Conservation (phyloP, 495 filamentous ascomycete genomes). For the Darksidea phi region DNA sequence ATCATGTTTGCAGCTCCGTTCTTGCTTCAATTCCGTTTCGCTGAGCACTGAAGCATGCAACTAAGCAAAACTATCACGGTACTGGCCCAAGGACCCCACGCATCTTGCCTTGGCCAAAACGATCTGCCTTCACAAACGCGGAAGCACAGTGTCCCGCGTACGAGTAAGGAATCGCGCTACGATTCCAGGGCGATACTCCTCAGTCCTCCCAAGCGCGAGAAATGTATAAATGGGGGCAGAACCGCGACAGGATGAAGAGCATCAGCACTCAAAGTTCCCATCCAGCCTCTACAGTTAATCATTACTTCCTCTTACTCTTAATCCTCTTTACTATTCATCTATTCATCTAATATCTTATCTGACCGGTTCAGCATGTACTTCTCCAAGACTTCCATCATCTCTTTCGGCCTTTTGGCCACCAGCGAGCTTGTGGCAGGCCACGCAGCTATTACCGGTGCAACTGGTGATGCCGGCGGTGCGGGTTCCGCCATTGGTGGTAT, state of each 20-base stretch:
- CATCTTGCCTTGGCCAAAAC: slow-evolving; percentile 26
- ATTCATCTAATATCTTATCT: slow-evolving; percentile 10
- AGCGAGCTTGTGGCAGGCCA: slow-evolving; percentile 47
- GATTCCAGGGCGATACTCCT: not conserved
- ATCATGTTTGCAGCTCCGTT: slow-evolving; percentile 5
- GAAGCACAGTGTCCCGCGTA: not conserved
- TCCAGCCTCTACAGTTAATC: slow-evolving; percentile 27
- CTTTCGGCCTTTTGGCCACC: slow-evolving; percentile 32
- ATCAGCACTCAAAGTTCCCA: slow-evolving; percentile 28
- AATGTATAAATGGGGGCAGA: slow-evolving; percentile 15
- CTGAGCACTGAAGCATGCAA: not conserved
- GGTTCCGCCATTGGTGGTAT: slow-evolving; percentile 44
- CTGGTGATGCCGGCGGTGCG: slow-evolving; percentile 50
- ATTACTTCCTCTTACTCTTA: slow-evolving; percentile 18
- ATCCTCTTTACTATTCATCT: not conserved
- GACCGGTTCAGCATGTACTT: slow-evolving; percentile 36
- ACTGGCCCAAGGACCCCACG: not conserved
- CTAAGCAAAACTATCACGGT: not conserved
- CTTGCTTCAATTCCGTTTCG: slow-evolving; percentile 12
- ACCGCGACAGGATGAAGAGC: not conserved
- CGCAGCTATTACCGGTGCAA: slow-evolving; percentile 50
- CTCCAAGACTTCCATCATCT: slow-evolving; percentile 31
- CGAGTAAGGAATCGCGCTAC: not conserved
- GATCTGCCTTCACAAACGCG: not conserved
- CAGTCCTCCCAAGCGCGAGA: not conserved